phyloP scores from a whole-genome alignment of 306 rosid species.

The Senna siamea region DNA sequence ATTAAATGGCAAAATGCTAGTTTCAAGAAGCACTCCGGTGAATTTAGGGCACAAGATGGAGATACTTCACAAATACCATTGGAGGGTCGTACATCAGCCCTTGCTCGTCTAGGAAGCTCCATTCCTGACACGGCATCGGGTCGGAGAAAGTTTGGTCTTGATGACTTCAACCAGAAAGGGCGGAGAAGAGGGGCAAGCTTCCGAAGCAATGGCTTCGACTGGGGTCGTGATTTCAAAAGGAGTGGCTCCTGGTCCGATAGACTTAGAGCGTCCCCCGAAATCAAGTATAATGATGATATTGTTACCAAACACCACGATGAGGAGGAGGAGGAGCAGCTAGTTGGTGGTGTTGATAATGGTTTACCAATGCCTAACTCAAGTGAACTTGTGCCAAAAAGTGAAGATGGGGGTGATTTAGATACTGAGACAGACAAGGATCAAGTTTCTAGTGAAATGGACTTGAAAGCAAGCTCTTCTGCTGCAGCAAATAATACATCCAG shows the following conservation, averaged over 20 bases:
- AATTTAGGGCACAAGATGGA: constrained; percentile 37
- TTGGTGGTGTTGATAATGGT: constrained; percentile 38
- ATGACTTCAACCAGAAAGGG: constrained; percentile 61
- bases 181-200: constrained; percentile 59
- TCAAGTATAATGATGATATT: constrained; percentile 51
- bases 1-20: constrained; percentile 54
- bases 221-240: constrained; percentile 70
- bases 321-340: constrained; percentile 36
- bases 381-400: constrained; percentile 46
- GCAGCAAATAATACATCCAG: constrained; percentile 45
- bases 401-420: constrained; percentile 51
- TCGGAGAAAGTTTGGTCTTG: constrained; percentile 63
- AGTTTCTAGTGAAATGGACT: constrained; percentile 48
- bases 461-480: constrained; percentile 48
- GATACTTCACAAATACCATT: constrained; percentile 36
- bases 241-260: constrained; percentile 71
- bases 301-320: constrained; percentile 52
- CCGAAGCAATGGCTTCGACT: constrained; percentile 61
- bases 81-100: constrained; percentile 69
- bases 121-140: constrained; percentile 45
- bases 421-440: constrained; percentile 42
- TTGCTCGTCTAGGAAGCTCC: constrained; percentile 62
- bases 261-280: constrained; percentile 45
- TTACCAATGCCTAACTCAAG: constrained; percentile 39
- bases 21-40: constrained; percentile 53